These are phyloP conservation scores for Hibiscus trionum DNA, from an alignment of 345 rosid genomes.

Conservation along the genomic window DNA sequence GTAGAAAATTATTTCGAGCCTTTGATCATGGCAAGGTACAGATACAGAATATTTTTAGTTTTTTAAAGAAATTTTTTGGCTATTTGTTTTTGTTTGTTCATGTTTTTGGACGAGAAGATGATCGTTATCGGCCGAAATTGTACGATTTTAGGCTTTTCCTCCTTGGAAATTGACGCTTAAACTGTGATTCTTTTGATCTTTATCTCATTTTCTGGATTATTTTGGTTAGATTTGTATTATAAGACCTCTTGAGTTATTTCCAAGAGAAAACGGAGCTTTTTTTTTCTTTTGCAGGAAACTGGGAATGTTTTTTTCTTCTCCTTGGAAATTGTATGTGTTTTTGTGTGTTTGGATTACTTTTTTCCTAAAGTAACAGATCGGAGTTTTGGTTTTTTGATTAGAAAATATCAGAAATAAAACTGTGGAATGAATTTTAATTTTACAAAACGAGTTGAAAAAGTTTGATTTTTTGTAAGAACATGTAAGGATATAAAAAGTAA, in stretches of 20 bases:
- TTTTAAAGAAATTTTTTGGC: neutral
- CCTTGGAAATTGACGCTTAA: neutral
- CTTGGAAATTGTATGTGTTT: neutral
- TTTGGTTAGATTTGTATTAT: neutral
- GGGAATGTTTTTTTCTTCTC: no score
- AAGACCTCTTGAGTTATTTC: neutral
- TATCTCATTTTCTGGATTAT: neutral
- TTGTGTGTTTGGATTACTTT: neutral
- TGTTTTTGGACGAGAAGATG: neutral
- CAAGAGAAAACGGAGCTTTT: neutral
- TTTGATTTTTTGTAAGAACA: no score
- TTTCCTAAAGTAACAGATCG: neutral
- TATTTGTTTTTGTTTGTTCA: neutral
- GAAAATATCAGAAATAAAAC: no score
- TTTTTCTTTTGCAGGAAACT: neutral
- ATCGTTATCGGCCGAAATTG: neutral
- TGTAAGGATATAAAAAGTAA: no score
- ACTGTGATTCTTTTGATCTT: neutral
- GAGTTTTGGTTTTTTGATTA: neutral
- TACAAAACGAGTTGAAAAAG: neutral
- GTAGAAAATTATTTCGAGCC: neutral
- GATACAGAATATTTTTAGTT: neutral
- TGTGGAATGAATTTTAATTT: no score
- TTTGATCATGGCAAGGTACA: conserved; percentile 1
- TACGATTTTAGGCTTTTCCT: neutral